Base-by-base conservation (phyloP, 1,139 yeast genomes). In the Scheffersomyces segobiensis region DNA sequence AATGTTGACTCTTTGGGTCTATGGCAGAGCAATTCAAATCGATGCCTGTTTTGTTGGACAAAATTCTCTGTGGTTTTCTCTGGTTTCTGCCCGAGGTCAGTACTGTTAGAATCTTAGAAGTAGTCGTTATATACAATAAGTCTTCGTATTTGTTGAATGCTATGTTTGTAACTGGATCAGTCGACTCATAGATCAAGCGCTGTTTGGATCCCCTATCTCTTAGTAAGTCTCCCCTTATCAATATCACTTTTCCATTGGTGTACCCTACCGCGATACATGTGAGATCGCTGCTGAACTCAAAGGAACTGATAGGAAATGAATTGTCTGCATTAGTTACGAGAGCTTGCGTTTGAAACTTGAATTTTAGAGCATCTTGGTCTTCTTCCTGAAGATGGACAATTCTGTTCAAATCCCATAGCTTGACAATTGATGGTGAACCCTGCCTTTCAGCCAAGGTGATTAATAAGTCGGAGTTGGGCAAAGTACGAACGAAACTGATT, bases 171-270 rank as follows among this genome's bases (percentile, higher is more conserved):
- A 96, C 82, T 0, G 98, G 97, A 56, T 91, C 96, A 18, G 71
- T 68, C 19, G 87, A 82, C 62, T 89, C 91, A 67, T 87, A 91
- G 0, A 93, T 86, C 0, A 89, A 72, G 47, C 98, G 77, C 68
- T 93, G 98, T 62, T 95, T 85, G 4, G 97, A 87, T 0, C 99
- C 99, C 59, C 97, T 76, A 68, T 96, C 99, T 64, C 95, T 85
- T 2, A 91, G 67, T 52, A 96, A 74, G 71, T 95, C 99, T 6
- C 99, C 99, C 61, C 98, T 75, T 0, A 93, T 85, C 3, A 93
- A 76, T 6, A 93, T 78, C 2, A 93, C 95, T 32, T 87, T 82
- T 7, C 99, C 99, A 71, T 93, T 91, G 21, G 96, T 88, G 69
- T 87, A 93, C 0, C 99, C 98, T 48, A 93, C 76, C 0, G 91